A percentile compares a stretch with the other conserved stretches of the same genome.
Conservation (phyloP, 441 rosid species). For the Adansonia gregorii region DNA sequence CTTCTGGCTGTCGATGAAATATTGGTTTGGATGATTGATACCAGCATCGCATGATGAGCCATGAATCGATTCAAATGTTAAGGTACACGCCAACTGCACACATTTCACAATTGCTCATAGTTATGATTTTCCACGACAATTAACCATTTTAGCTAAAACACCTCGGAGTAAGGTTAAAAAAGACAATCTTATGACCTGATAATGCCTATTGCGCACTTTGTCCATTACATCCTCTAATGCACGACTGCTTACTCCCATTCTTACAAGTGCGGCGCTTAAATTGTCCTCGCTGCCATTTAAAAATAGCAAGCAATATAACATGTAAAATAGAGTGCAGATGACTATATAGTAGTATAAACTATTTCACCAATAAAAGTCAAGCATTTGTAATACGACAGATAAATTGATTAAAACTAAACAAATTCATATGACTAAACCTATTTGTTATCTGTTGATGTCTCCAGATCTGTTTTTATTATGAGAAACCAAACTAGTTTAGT, state of each 20-base stretch:
- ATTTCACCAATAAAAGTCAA: background rate
- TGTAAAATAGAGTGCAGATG: background rate
- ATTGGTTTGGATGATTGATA: constrained; percentile 90
- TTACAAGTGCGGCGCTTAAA: constrained; percentile 76
- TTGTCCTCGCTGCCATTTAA: constrained; percentile 70
- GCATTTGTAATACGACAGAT: background rate
- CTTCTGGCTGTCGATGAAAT: constrained; percentile 70
- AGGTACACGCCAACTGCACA: constrained; percentile 88
- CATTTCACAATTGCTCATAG: constrained; percentile 25
- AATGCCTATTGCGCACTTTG: constrained; percentile 78
- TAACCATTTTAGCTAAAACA: background rate
- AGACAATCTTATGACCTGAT: constrained; percentile 62
- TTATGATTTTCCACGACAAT: background rate
- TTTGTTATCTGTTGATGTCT: background rate
- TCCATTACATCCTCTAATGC: constrained; percentile 74
- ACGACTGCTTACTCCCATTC: constrained; percentile 76
- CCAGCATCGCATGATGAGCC: constrained; percentile 77
- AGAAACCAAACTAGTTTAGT: background rate
- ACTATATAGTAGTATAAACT: background rate
- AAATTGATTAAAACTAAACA: background rate
- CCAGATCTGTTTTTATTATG: background rate
- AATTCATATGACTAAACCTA: background rate
- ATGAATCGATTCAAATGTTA: constrained; percentile 86
- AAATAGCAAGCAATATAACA: constrained; percentile 19
- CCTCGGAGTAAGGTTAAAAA: constrained; percentile 16